Percentiles rank a stretch among this genome's conserved stretches.
These are phyloP conservation scores for Blastobotrys proliferans DNA, from an alignment of 1,139 yeast genomes.

Conservation along the genomic window DNA sequence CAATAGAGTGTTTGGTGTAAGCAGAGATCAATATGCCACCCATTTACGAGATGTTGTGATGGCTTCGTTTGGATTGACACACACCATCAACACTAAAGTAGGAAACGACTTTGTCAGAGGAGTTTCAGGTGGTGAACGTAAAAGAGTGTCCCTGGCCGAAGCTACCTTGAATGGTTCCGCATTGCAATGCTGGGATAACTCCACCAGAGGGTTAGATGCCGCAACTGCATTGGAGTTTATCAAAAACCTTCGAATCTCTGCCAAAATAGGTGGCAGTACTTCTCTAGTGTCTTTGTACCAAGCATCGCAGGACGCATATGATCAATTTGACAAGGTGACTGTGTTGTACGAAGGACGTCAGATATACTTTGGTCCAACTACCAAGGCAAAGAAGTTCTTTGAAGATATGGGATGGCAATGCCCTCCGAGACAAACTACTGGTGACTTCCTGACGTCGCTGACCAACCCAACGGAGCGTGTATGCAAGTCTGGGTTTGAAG, in stretches of 20 bases:
- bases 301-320: slow-evolving; percentile 74
- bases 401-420: slow-evolving; percentile 65
- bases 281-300: slow-evolving; percentile 78
- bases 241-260: slow-evolving; percentile 61
- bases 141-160: slow-evolving; percentile 76
- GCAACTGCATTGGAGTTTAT: slow-evolving; percentile 76
- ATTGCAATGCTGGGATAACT: slow-evolving; percentile 70
- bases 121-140: slow-evolving; percentile 82
- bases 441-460: slow-evolving; percentile 77
- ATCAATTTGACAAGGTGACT: slow-evolving; percentile 67
- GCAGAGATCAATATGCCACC: slow-evolving; percentile 55
- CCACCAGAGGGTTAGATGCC: slow-evolving; percentile 71
- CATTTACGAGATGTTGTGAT: slow-evolving; percentile 62
- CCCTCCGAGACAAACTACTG: slow-evolving; percentile 74
- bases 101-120: slow-evolving; percentile 73
- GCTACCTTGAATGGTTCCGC: slow-evolving; percentile 58
- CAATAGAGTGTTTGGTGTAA: slow-evolving; percentile 57
- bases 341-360: slow-evolving; percentile 76
- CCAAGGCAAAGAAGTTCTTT: slow-evolving; percentile 57
- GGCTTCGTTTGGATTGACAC: slow-evolving; percentile 67
- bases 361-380: slow-evolving; percentile 64
- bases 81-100: slow-evolving; percentile 62
- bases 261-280: slow-evolving; percentile 55
- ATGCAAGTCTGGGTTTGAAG: slow-evolving; percentile 52
- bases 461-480: slow-evolving; percentile 70